Conservation (phyloP, 2,329 filamentous ascomycete species). For the Pseudogymnoascus sp. region DNA sequence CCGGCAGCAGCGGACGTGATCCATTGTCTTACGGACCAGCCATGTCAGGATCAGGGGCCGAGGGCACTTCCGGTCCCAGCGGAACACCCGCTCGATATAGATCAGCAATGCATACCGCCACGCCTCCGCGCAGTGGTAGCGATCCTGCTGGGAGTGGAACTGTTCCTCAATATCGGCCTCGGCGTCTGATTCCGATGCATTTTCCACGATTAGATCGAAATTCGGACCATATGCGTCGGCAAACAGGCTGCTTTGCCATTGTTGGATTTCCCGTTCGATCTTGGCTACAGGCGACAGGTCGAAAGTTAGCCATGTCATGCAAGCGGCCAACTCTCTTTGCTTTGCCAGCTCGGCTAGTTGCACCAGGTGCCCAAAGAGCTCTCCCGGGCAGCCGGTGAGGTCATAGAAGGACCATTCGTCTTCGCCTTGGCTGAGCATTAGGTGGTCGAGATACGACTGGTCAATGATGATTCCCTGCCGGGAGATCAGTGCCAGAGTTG, state of each 20-base stretch:
- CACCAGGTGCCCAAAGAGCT: conserved; percentile 24
- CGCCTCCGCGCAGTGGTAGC: conserved; percentile 30
- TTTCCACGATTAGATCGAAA: conserved; percentile 2
- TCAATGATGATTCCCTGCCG: conserved; percentile 25
- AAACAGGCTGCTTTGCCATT: conserved; percentile 16
- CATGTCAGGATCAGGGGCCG: conserved; percentile 16
- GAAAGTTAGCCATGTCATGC: conserved; percentile 28
- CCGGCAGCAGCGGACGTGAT: conserved; percentile 27
- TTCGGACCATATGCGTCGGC: background rate
- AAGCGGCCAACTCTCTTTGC: conserved; percentile 24
- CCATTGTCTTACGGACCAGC: conserved; percentile 26
- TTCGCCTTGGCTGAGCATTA: conserved; percentile 18
- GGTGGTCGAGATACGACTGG: conserved; percentile 19
- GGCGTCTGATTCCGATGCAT: background rate
- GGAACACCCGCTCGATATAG: conserved; percentile 28
- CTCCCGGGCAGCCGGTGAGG: conserved; percentile 29
- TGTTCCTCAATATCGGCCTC: conserved; percentile 13
- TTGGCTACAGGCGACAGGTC: conserved; percentile 19
- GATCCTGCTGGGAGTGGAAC: conserved; percentile 17
- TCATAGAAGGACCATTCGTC: conserved; percentile 27
- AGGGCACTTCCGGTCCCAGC: conserved; percentile 15
- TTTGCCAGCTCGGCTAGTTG: conserved; percentile 26
- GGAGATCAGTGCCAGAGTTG: conserved; percentile 28
- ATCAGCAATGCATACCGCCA: conserved; percentile 29
- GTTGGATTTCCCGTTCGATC: conserved; percentile 19